A percentile compares a stretch with the other conserved stretches of the same genome.
Conservation (phyloP, 1,139 yeast genomes). For the Blastobotrys aristatus region DNA sequence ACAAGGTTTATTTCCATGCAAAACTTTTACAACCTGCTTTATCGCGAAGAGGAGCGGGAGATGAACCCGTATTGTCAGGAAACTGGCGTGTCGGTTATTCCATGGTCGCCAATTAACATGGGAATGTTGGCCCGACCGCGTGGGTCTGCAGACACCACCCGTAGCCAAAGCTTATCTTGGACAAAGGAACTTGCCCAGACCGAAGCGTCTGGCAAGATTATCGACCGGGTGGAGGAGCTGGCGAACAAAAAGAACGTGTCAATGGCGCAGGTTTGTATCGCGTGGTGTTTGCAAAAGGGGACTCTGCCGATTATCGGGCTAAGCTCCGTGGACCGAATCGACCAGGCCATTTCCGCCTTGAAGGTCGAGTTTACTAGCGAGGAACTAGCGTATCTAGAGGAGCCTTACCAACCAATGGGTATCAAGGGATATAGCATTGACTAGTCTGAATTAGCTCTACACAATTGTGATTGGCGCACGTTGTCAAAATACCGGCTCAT, state of each 20-base stretch:
- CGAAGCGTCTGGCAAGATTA: constrained; percentile 37
- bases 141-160: neutral
- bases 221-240: constrained; percentile 49
- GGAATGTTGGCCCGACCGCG: constrained; percentile 45
- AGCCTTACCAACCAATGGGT: constrained; percentile 35
- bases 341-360: constrained; percentile 47
- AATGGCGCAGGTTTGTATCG: constrained; percentile 52
- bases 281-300: constrained; percentile 53
- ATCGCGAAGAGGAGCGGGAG: constrained; percentile 59
- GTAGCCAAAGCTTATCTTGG: neutral
- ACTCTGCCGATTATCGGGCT: constrained; percentile 54
- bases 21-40: constrained; percentile 49
- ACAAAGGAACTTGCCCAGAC: constrained; percentile 5
- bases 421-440: neutral
- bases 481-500: constrained; percentile 9
- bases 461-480: constrained; percentile 5
- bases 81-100: constrained; percentile 46
- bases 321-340: constrained; percentile 45
- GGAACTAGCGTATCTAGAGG: constrained; percentile 47
- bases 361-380: constrained; percentile 42
- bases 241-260: constrained; percentile 44
- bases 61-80: constrained; percentile 50
- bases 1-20: constrained; percentile 57
- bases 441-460: neutral
- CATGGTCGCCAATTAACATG: constrained; percentile 50